Evolutionary conservation across 495 filamentous ascomycete species (phyloP), one percentile per base, ranked within the genome.

Genomic region (Trypethelium eluteriae): DNA sequence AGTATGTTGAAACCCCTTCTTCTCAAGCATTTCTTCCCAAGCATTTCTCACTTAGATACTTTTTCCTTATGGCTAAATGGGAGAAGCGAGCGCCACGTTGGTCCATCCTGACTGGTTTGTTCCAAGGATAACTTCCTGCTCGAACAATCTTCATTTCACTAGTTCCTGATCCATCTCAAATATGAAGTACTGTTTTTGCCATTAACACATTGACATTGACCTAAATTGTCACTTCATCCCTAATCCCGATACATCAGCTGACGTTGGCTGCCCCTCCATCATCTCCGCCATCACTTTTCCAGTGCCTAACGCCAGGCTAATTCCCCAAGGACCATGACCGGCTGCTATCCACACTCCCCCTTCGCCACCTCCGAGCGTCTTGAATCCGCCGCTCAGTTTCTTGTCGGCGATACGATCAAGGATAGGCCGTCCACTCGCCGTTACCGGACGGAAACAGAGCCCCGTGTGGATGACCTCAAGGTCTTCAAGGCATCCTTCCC

Each of bases 391-490:
- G 4, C 86, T 88, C 25, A 90, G 76, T 39, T 81, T 74, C 38
- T 70, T 68, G 62, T 88, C 84, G 3, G 76, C 70, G 1, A 92
- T 74, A 35, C 83, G 76, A 5, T 76, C 74, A 14, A 92, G 62
- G 44, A 90, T 84, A 2, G 90, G 89, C 64, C 74, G 78, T 0
- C 89, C 89, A 47, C 78, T 81, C 4, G 74, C 68, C 34, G 85
- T 86, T 7, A 89, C 84, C 1, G 90, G 90, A 3, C 90, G 80
- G 75, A 90, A 91, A 72, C 90, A 92, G 47, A 91, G 69, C 2
- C 83, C 85, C 70, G 87, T 83, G 62, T 86, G 79, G 12, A 89
- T 70, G 36, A 90, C 75, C 64, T 90, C 81, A 46, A 91, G 47
- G 64, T 87, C 86, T 56, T 85, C 78, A 4, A 74, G 74, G 2